phyloP scores from a whole-genome alignment of 2,329 filamentous ascomycete species.

The Xylariaceae sp. region DNA sequence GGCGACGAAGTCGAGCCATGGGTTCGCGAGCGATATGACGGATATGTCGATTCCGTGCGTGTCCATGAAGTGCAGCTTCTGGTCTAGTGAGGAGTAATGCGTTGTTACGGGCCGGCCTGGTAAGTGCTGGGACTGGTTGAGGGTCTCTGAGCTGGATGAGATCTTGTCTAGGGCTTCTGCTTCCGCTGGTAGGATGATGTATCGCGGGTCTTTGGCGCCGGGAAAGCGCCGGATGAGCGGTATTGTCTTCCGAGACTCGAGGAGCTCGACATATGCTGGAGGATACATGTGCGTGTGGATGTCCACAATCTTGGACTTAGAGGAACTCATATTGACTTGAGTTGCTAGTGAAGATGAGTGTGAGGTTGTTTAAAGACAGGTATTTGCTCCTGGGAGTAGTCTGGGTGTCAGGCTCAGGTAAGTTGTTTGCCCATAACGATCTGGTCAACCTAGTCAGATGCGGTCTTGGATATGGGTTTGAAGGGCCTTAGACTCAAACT shows the following conservation, averaged over 20 bases:
- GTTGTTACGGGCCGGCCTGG: conserved; percentile 78
- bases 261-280: conserved; percentile 58
- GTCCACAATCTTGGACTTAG: conserved; percentile 51
- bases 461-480: too few species aligned
- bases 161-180: conserved; percentile 45
- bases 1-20: conserved; percentile 83
- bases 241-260: conserved; percentile 57
- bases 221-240: conserved; percentile 68
- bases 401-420: too few species aligned
- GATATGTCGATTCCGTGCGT: conserved; percentile 76
- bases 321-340: conserved; percentile 31
- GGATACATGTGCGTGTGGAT: conserved; percentile 70
- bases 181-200: conserved; percentile 59
- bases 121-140: conserved; percentile 46
- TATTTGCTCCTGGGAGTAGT: too few species aligned
- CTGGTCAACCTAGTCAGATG: too few species aligned
- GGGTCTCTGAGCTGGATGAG: conserved; percentile 34
- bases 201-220: conserved; percentile 53
- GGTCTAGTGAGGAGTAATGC: conserved; percentile 74
- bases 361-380: too few species aligned
- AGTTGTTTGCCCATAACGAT: too few species aligned
- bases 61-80: conserved; percentile 87
- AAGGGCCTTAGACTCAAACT: too few species aligned
- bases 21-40: conserved; percentile 85
- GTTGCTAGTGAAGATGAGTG: background rate